Percentiles rank a stretch among this genome's conserved stretches.
phyloP scores from a whole-genome alignment of 2,329 filamentous ascomycete species.

The Dactylellina drechsleri region DNA sequence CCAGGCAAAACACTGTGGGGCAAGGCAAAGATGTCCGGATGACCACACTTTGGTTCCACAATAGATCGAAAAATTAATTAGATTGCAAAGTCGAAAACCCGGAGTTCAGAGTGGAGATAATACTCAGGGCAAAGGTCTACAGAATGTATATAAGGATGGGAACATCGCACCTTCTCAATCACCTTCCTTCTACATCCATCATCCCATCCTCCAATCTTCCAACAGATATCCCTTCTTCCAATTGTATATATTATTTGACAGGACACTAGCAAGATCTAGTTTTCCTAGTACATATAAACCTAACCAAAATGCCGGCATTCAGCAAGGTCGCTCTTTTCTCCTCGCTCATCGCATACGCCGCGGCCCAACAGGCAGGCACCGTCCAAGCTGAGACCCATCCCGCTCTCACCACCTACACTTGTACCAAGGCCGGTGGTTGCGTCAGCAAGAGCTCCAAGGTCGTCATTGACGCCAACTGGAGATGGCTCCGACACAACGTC shows the following conservation, averaged over 20 bases:
- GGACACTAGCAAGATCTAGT: slow-evolving; percentile 54
- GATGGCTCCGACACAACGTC: slow-evolving; percentile 67
- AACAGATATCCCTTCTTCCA: slow-evolving; percentile 36
- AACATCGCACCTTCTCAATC: slow-evolving; percentile 32
- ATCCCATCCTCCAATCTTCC: slow-evolving; percentile 50
- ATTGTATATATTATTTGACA: slow-evolving; percentile 49
- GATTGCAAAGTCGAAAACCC: slow-evolving; percentile 31
- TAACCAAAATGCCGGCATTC: slow-evolving; percentile 55
- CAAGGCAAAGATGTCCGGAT: slow-evolving; percentile 34
- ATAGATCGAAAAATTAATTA: slow-evolving; percentile 33
- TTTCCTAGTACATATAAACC: slow-evolving; percentile 33
- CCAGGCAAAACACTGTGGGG: neutral
- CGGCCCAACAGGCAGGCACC: slow-evolving; percentile 67
- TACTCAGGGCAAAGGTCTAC: neutral
- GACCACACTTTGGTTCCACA: slow-evolving; percentile 51
- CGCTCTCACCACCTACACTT: slow-evolving; percentile 67
- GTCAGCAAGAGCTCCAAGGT: slow-evolving; percentile 66
- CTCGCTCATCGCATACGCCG: slow-evolving; percentile 63
- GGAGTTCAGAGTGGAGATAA: slow-evolving; percentile 49
- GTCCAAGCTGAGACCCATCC: slow-evolving; percentile 67
- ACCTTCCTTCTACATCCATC: slow-evolving; percentile 51
- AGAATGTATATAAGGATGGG: slow-evolving; percentile 49
- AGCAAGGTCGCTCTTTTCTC: slow-evolving; percentile 62
- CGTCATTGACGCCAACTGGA: slow-evolving; percentile 70
- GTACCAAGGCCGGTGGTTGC: slow-evolving; percentile 67